A percentile compares a stretch with the other conserved stretches of the same genome.
phyloP scores from a whole-genome alignment of 148 eudicot species.

The Heliamphora exappendiculata region DNA sequence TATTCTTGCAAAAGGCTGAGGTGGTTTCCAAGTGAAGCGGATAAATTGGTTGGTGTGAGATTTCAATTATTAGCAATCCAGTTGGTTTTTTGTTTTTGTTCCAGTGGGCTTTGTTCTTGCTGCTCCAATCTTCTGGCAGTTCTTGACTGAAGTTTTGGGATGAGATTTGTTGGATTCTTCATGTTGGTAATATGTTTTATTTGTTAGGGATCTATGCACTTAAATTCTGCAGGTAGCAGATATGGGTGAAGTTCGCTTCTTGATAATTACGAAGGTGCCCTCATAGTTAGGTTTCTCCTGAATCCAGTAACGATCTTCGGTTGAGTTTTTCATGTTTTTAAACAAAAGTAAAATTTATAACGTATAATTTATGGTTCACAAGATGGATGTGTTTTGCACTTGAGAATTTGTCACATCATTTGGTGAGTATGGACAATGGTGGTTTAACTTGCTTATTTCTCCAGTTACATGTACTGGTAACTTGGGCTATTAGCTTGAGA shows the following conservation, averaged over 20 bases:
- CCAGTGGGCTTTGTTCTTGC: slow-evolving; percentile 14
- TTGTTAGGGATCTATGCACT: not conserved
- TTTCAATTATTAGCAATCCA: not conserved
- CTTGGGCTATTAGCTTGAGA: slow-evolving; percentile 11
- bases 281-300: slow-evolving; percentile 3
- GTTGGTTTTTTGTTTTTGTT: slow-evolving; percentile 8
- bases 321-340: not conserved
- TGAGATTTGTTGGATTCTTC: slow-evolving; percentile 2
- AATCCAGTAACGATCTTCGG: slow-evolving; percentile 1
- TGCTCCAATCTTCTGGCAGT: slow-evolving; percentile 11
- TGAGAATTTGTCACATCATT: not conserved
- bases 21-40: slow-evolving; percentile 11
- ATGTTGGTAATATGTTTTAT: not conserved
- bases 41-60: slow-evolving; percentile 2
- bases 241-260: not conserved
- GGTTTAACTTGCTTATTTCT: slow-evolving; percentile 10
- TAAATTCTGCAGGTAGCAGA: slow-evolving; percentile 6
- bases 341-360: not conserved
- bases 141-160: not conserved
- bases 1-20: slow-evolving; percentile 3
- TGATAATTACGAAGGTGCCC: not conserved
- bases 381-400: slow-evolving; percentile 10
- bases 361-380: not conserved
- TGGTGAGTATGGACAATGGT: not conserved
- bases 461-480: slow-evolving; percentile 7